phyloP scores from a whole-genome alignment of 2,329 filamentous ascomycete genomes.

The Trichocomaceae sp. region DNA sequence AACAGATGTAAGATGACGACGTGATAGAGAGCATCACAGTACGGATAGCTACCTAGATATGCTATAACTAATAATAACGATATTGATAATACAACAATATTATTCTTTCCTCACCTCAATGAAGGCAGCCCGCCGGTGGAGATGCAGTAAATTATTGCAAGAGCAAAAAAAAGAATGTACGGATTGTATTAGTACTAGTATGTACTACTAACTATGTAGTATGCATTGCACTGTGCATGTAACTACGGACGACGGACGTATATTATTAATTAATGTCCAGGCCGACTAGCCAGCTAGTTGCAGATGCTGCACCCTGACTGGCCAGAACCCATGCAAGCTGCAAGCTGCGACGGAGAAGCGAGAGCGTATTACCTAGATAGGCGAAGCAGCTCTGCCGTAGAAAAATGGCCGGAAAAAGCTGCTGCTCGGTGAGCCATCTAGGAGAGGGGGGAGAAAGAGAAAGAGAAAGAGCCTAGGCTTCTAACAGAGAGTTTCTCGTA shows the following conservation, averaged over 20 bases:
- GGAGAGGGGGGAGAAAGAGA: neutral
- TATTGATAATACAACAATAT: neutral
- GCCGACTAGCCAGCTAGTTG: neutral
- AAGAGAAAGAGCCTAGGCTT: neutral
- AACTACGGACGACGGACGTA: no score
- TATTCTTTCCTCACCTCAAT: neutral
- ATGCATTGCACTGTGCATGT: neutral
- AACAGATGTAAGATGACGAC: no score
- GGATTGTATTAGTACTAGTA: neutral
- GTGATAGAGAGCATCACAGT: no score
- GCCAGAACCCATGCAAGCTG: neutral
- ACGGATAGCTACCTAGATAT: no score
- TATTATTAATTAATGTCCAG: neutral
- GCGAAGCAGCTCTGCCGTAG: neutral
- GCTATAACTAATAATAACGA: neutral
- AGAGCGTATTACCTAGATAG: no score
- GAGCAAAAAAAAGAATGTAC: neutral
- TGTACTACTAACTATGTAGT: no score
- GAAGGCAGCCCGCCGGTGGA: neutral
- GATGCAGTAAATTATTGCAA: neutral
- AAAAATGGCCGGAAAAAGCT: neutral
- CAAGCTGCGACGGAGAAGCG: constrained; percentile 10
- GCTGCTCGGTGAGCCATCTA: neutral
- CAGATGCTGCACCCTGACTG: neutral
- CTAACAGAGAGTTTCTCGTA: neutral